Evolutionary conservation across 495 filamentous ascomycete genomes (phyloP).

Genomic region (Wilcoxina mikolae): DNA sequence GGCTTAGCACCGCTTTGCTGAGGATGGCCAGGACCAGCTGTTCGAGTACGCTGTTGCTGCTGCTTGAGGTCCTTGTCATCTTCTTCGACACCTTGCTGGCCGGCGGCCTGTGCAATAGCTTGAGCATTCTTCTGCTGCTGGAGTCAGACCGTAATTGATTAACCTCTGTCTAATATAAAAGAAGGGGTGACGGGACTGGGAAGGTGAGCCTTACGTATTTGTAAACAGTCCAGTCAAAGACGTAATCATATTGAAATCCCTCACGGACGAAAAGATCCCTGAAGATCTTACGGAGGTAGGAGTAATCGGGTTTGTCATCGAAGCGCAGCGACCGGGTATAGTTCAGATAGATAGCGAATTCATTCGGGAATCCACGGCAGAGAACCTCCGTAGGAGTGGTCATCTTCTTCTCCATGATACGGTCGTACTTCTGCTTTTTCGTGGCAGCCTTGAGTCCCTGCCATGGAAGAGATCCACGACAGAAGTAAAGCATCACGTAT

Average conservation of each 20-base stretch:
- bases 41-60: constrained; percentile 43
- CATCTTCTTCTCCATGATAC: constrained; percentile 99
- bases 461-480: constrained; percentile 97
- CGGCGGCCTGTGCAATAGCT: constrained; percentile 65
- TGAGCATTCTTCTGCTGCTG: constrained; percentile 71
- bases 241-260: constrained; percentile 99
- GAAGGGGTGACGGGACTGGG: neutral
- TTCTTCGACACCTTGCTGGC: constrained; percentile 33
- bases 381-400: constrained; percentile 98
- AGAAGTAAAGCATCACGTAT: constrained; percentile 99
- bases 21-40: constrained; percentile 44
- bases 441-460: constrained; percentile 99
- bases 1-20: constrained; percentile 51
- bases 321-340: constrained; percentile 98
- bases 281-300: constrained; percentile 99
- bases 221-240: constrained; percentile 99
- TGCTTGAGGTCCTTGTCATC: constrained; percentile 60
- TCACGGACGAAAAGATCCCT: constrained; percentile 98
- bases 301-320: constrained; percentile 99
- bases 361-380: constrained; percentile 97
- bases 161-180: constrained; percentile 11
- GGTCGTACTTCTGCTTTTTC: constrained; percentile 99
- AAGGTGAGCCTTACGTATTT: constrained; percentile 49
- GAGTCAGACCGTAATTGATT: constrained; percentile 16
- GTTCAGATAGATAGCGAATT: constrained; percentile 99